Conservation (phyloP, 2,329 filamentous ascomycete genomes). For the Claviceps sp. region DNA sequence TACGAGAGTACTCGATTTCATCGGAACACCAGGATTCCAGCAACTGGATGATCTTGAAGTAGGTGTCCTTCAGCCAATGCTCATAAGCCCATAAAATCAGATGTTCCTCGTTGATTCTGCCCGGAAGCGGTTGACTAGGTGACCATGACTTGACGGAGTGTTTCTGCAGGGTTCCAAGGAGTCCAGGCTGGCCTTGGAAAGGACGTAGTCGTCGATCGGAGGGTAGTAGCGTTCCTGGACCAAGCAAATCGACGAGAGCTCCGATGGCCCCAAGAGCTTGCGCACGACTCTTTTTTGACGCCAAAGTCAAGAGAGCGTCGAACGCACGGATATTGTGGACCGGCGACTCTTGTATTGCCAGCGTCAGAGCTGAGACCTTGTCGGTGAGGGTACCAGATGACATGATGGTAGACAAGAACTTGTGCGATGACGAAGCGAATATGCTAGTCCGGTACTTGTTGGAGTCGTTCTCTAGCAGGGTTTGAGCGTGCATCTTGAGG, state of each 20-base stretch:
- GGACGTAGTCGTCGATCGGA: slow-evolving; percentile 65
- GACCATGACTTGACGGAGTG: slow-evolving; percentile 48
- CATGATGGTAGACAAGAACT: slow-evolving; percentile 97
- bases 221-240: slow-evolving; percentile 75
- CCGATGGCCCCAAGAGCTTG: slow-evolving; percentile 88
- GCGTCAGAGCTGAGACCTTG: slow-evolving; percentile 87
- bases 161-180: slow-evolving; percentile 58
- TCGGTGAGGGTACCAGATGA: slow-evolving; percentile 89
- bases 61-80: slow-evolving; percentile 87
- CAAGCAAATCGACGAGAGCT: slow-evolving; percentile 87
- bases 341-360: slow-evolving; percentile 91
- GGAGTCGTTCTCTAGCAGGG: slow-evolving; percentile 66
- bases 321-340: slow-evolving; percentile 84
- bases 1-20: slow-evolving; percentile 86
- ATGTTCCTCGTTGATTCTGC: slow-evolving; percentile 59
- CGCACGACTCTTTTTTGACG: slow-evolving; percentile 85
- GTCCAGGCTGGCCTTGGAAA: slow-evolving; percentile 67
- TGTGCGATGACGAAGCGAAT: slow-evolving; percentile 75
- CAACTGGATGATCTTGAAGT: slow-evolving; percentile 85
- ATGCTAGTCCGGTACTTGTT: slow-evolving; percentile 59
- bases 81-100: slow-evolving; percentile 84
- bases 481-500: slow-evolving; percentile 56
- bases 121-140: slow-evolving; percentile 56
- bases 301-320: slow-evolving; percentile 67
- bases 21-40: slow-evolving; percentile 90